Base-by-base conservation (phyloP, 176 grass and related monocot genomes). In the Carex littledalei region DNA sequence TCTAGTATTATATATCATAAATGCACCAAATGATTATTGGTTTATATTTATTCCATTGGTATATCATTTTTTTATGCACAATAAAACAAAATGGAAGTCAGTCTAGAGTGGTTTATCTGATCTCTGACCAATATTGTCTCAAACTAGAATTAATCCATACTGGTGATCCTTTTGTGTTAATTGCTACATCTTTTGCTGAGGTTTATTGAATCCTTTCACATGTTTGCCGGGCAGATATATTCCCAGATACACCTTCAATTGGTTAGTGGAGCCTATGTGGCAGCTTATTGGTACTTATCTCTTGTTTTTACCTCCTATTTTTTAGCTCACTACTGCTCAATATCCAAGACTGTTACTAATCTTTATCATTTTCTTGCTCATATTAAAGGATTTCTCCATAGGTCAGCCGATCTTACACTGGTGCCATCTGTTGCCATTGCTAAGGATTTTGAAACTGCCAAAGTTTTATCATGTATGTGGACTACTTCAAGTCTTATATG, bases 241-340 rank as follows among this genome's bases (percentile, higher is more conserved):
- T 52, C 96, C 93, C 0, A 92, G 90, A 84, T 99, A 99, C 84
- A 99, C 92, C 84, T 95, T 94, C 84, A 94, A 88, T 90, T 99
- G 97, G 97, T 90, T 99, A 72, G 91, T 99, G 83, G 90, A 90
- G 81, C 93, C 97, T 34, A 95, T 92, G 53, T 99, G 97, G 97
- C 35, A 86, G 76, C 65, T 99, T 85, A 99, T 95, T 89, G 93
- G 96, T 98, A 92, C 88, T 66, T 21, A 55, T 4, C 47, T n/a
- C 72, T 80, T 66, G 84, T 50, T 50, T 50, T 5, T 78, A 47
- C 57, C 63, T 63, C 60, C 43, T 82, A 60, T 84, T 60, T 76
- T 17, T 73, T 39, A 77, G 17, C 13, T 10, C 62, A 81, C 14
- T 24, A 83, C 31, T 21, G 29, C 45, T 15, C 21, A 63, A 55